phyloP scores from a whole-genome alignment of 192 early-diverging fungal species.

The Gryganskiella cystojenkinii region DNA sequence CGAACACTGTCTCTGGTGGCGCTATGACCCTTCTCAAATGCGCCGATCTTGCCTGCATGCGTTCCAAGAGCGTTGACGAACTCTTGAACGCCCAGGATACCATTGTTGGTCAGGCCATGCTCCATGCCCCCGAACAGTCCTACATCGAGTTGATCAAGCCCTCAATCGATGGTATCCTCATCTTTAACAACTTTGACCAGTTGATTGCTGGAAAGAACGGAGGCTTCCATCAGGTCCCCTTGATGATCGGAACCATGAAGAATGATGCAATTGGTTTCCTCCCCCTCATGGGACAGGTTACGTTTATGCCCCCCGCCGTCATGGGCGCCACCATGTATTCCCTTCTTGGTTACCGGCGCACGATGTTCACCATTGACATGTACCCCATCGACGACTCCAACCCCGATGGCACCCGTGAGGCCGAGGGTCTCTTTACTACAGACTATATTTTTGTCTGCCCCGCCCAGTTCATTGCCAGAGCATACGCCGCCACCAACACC shows the following conservation, averaged over 20 bases:
- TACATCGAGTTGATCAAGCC: slow-evolving; percentile 17
- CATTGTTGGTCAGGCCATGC: slow-evolving; percentile 14
- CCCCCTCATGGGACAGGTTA: slow-evolving; percentile 8
- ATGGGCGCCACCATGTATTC: slow-evolving; percentile 1
- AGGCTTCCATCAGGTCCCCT: slow-evolving; percentile 11
- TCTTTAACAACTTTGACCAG: slow-evolving; percentile 18
- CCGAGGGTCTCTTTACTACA: slow-evolving; percentile 6
- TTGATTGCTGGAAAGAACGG: slow-evolving; percentile 20
- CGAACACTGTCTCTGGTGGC: slow-evolving; percentile 4
- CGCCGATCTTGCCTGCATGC: slow-evolving; percentile 14
- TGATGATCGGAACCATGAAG: slow-evolving; percentile 25
- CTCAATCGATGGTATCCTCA: slow-evolving; percentile 10
- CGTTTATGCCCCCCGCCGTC: slow-evolving; percentile 7
- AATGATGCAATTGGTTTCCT: slow-evolving; percentile 16
- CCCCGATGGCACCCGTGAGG: slow-evolving; percentile 13
- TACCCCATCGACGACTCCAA: slow-evolving; percentile 13
- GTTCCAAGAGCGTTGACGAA: slow-evolving; percentile 11
- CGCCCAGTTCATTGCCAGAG: slow-evolving; percentile 14
- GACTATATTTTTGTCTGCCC: slow-evolving; percentile 16
- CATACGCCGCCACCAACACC: slow-evolving; percentile 5
- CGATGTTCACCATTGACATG: slow-evolving; percentile 4
- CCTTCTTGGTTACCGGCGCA: slow-evolving; percentile 10
- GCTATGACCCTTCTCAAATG: slow-evolving; percentile 15
- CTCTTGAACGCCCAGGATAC: slow-evolving; percentile 9
- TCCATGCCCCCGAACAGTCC: slow-evolving; percentile 6